Evolutionary conservation across 352 stramenopile species (phyloP), one percentile per base, ranked within the genome.

Genomic region (Globisporangium nodosum): DNA sequence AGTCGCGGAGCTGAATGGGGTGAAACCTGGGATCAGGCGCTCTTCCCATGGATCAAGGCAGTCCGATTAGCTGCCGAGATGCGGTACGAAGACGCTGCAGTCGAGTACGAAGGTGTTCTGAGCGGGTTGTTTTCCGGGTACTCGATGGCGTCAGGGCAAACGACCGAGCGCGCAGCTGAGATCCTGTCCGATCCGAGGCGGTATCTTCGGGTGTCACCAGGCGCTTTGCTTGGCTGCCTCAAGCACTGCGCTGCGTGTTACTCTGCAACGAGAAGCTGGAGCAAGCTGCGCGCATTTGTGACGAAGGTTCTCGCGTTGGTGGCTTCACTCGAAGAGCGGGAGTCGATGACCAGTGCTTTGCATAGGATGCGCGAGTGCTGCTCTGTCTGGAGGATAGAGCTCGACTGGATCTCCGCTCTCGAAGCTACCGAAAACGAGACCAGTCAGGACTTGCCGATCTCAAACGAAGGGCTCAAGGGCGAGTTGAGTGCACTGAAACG

Each of bases 1-100:
- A 51, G 13, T 46, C 52, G 60, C 43, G 43, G 55, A 4, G 58
- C 40, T 37, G 52, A 65, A 15, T 52, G 66, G 27, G 49, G 49
- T 16, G 24, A 55, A 31, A 42, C 64, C 9, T 56, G 60, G 46
- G 56, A 64, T n/a, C 30, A 66, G 11, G 52, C 70, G 40, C 46
- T 71, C 24, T 82, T 87, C 24, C 63, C 58, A 18, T 83, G 78
- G 74, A 37, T 85, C 45, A 52, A 54, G 43, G 63, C 70, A 13
- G 27, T 81, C 37, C 68, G 69, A 24, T 66, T 76, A 27, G 74
- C 84, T 49, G 62, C 81, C 39, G 69, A 82, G 54, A 77, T 87
- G 69, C 63, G 69, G 53, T 89, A 88, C 47, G 81, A 92, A 82
- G 80, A 84, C 37, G 78, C 85, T 30, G 61, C 66, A 11, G 53